Conservation (phyloP, 257 asterid genomes). For the Vinca minor region DNA sequence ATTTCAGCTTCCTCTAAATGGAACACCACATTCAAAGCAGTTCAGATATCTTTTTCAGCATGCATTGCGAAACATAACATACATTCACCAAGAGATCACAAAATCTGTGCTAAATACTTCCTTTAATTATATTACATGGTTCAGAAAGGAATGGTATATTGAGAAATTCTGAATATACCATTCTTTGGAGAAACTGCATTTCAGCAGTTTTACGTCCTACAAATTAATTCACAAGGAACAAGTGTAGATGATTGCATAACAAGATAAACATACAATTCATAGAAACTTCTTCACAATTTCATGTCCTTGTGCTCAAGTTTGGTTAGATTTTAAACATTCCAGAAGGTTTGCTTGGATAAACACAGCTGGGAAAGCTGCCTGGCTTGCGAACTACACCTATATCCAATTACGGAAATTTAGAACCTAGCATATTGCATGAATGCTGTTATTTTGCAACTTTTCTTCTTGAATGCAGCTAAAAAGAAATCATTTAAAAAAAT, state of each 20-base stretch:
- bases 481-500: too few relatives aligned
- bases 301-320: not conserved
- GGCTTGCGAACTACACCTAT: not conserved
- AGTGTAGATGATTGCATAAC: not conserved
- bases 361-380: not conserved
- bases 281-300: not conserved
- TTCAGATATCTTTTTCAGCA: constrained; percentile 1
- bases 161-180: not conserved
- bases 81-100: not conserved
- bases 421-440: not conserved
- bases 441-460: not conserved
- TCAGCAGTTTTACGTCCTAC: not conserved
- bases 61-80: not conserved
- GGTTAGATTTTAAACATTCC: not conserved
- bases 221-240: not conserved
- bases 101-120: not conserved
- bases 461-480: not conserved
- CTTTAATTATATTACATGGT: not conserved
- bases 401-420: not conserved
- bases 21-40: not conserved
- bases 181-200: not conserved
- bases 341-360: not conserved
- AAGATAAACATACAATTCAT: not conserved
- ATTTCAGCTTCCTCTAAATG: not conserved
- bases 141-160: not conserved